Evolutionary conservation across 805 yeast species (phyloP), one percentile per base, ranked within the genome.

Genomic region (Sugiyamaella qingdaonensis): DNA sequence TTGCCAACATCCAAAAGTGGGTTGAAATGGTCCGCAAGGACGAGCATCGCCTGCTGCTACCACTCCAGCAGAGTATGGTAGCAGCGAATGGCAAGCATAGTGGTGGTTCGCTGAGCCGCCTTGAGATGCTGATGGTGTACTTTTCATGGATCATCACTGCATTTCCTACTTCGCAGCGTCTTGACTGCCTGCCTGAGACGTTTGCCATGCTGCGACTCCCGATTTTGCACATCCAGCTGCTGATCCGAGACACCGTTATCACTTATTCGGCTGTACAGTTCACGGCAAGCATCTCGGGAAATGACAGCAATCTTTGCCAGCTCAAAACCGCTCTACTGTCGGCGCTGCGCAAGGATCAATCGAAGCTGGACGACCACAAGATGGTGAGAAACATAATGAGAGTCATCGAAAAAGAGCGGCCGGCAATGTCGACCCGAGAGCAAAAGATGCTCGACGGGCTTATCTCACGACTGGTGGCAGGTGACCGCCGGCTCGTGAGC

Each of bases 141-240:
- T 55, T 31, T 29, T n/a, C 55, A 4, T 14, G 27, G 10, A 33
- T 36, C 13, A 49, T 58, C 10, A 31, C 54, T 10, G 27, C 46
- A 13, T 49, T 52, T 16, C 59, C 60, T 13, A 19, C 32, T 13
- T 10, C 53, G 5, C n/a, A 7, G 5, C 16, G 48, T 16, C 42
- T 58, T 24, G 54, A 54, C 18, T 14, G 34, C 4, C 14, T 55
- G 29, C 59, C 63, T 2, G 62, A 58, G 48, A 55, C 59, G 16
- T 55, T 58, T 44, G 11, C 52, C 16, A 39, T 46, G 45, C 18
- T 58, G 36, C 52, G 63, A 29, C 44, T 58, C 31, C 46, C 61
- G 19, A 34, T 58, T 4, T 37, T 58, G 37, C 51, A 54, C 10
- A 43, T 48, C 10, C 52, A 51, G 51, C 21, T 58, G 31, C 37